phyloP scores from a whole-genome alignment of 2,329 filamentous ascomycete genomes.

The Tolypocladium album region DNA sequence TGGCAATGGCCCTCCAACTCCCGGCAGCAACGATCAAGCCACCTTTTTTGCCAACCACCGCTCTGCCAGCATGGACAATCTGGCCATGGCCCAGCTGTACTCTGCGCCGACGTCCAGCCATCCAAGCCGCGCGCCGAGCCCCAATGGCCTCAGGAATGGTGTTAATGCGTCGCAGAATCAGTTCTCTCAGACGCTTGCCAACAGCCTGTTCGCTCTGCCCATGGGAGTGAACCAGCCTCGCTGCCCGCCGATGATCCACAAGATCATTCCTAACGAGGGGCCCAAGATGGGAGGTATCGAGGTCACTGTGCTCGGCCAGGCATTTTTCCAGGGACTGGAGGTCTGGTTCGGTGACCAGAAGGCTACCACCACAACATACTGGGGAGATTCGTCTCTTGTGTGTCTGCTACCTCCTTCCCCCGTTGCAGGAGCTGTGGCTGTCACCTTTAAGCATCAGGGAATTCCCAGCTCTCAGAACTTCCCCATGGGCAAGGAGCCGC shows the following conservation, averaged over 20 bases:
- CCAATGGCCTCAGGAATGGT: constrained; percentile 41
- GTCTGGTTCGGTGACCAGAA: constrained; percentile 68
- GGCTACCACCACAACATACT: constrained; percentile 65
- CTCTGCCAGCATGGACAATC: constrained; percentile 54
- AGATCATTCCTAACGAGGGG: constrained; percentile 73
- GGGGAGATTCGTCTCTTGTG: constrained; percentile 70
- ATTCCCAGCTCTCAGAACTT: constrained; percentile 25
- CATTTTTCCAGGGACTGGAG: constrained; percentile 66
- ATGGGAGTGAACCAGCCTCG: constrained; percentile 38
- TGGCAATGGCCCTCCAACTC: constrained; percentile 52
- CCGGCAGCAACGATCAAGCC: constrained; percentile 51
- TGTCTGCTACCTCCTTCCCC: constrained; percentile 65
- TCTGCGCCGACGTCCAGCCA: constrained; percentile 64
- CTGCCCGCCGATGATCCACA: constrained; percentile 54
- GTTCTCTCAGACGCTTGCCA: constrained; percentile 35
- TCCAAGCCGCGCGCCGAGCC: constrained; percentile 69
- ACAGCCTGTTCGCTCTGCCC: constrained; percentile 39
- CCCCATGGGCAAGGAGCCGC: constrained; percentile 28
- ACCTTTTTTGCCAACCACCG: constrained; percentile 46
- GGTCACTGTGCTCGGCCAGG: constrained; percentile 72
- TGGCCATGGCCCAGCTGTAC: constrained; percentile 53
- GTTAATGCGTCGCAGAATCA: constrained; percentile 30
- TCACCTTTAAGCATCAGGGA: constrained; percentile 53
- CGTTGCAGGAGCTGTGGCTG: constrained; percentile 56
- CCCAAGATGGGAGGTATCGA: constrained; percentile 77